phyloP scores from a whole-genome alignment of 495 filamentous ascomycete genomes.

The Penicillium paradoxum region DNA sequence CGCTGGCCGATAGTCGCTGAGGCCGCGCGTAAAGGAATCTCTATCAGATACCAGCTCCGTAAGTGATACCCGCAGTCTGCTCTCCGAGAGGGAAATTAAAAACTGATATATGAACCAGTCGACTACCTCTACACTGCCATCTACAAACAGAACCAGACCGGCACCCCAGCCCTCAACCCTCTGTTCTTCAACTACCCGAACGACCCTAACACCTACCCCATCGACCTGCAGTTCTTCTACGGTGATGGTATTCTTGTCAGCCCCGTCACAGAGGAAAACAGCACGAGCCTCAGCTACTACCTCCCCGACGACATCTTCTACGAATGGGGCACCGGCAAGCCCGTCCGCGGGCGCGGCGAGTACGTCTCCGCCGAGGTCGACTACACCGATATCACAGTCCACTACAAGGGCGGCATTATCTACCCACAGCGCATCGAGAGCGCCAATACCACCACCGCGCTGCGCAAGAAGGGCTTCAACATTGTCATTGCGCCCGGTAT shows the following conservation, averaged over 20 bases:
- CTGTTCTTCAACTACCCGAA: slow-evolving; percentile 68
- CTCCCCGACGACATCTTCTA: slow-evolving; percentile 73
- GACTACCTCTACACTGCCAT: slow-evolving; percentile 82
- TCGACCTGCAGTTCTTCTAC: slow-evolving; percentile 70
- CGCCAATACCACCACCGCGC: slow-evolving; percentile 64
- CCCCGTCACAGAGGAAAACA: slow-evolving; percentile 61
- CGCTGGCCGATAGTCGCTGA: slow-evolving; percentile 59
- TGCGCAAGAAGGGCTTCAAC: slow-evolving; percentile 64
- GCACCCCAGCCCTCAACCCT: slow-evolving; percentile 64
- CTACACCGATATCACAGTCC: slow-evolving; percentile 66
- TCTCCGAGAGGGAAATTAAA: background rate
- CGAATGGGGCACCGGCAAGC: slow-evolving; percentile 63
- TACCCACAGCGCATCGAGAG: slow-evolving; percentile 57
- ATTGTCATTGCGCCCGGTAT: slow-evolving; percentile 60
- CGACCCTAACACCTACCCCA: slow-evolving; percentile 55
- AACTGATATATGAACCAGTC: slow-evolving; percentile 23
- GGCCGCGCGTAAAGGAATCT: slow-evolving; percentile 66
- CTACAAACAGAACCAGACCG: slow-evolving; percentile 58
- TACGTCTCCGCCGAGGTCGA: slow-evolving; percentile 49
- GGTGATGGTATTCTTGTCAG: slow-evolving; percentile 66
- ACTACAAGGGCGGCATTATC: slow-evolving; percentile 65
- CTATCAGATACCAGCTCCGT: slow-evolving; percentile 63
- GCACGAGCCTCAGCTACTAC: slow-evolving; percentile 65
- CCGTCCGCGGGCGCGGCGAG: slow-evolving; percentile 52
- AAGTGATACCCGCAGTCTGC: background rate